A percentile compares a stretch with the other conserved stretches of the same genome.
phyloP scores from a whole-genome alignment of 176 grass and related monocot genomes.

The Oryza glumipatula region DNA sequence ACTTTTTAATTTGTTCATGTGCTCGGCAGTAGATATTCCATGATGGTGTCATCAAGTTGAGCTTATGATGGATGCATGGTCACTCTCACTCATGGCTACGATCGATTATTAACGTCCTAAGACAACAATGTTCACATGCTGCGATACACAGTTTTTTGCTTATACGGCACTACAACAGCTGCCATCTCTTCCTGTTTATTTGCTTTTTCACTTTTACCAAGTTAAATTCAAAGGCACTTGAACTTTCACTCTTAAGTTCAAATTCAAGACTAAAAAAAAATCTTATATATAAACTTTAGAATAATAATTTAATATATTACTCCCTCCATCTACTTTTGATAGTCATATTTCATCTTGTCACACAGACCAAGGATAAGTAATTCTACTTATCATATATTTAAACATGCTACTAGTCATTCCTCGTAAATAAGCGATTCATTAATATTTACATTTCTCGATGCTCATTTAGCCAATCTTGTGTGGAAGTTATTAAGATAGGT shows the following conservation, averaged over 20 bases:
- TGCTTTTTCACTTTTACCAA: not conserved
- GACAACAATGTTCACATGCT: constrained; percentile 36
- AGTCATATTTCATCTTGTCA: too few species aligned
- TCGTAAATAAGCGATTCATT: too few species aligned
- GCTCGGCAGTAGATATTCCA: not conserved
- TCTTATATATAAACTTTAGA: too few species aligned
- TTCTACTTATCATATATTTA: too few species aligned
- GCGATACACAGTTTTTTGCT: not conserved
- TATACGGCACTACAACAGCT: not conserved
- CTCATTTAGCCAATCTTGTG: too few species aligned
- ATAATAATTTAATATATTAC: too few species aligned
- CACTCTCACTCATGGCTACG: not conserved
- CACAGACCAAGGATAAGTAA: too few species aligned
- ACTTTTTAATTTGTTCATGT: not conserved
- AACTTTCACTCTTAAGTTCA: not conserved
- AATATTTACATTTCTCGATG: too few species aligned
- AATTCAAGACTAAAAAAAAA: not conserved
- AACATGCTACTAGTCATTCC: too few species aligned
- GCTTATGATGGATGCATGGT: not conserved
- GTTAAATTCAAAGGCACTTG: not conserved
- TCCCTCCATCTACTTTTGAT: too few species aligned
- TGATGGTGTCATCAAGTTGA: not conserved
- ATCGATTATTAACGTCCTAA: not conserved
- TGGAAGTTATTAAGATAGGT: too few species aligned
- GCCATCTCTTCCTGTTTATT: not conserved